Percentiles rank a stretch among this genome's conserved stretches.
Evolutionary conservation across 2,329 filamentous ascomycete species (phyloP).

Genomic region (Alternaria solani): DNA sequence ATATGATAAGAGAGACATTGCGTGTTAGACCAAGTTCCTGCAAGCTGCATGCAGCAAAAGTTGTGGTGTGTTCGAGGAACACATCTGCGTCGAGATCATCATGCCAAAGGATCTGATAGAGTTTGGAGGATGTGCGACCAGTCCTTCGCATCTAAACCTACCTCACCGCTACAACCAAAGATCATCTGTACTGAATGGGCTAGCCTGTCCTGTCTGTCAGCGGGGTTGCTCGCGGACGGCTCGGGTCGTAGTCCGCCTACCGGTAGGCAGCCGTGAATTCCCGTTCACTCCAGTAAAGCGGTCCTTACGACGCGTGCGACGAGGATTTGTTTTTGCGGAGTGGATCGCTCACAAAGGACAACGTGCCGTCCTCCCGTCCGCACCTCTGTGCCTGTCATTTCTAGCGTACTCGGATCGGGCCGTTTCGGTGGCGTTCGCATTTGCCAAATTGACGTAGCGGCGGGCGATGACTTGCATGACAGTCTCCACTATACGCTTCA

Average conservation of each 20-base stretch:
- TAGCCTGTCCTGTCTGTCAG: neutral
- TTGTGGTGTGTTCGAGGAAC: neutral
- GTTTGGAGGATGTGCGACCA: neutral
- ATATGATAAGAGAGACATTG: neutral
- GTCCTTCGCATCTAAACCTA: neutral
- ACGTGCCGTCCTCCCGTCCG: neutral
- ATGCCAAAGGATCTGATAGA: neutral
- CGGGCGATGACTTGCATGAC: neutral
- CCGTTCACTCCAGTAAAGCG: neutral
- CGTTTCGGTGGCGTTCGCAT: neutral
- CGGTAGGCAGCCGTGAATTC: neutral
- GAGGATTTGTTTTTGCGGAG: neutral
- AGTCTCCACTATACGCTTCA: neutral
- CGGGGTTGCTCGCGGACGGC: neutral
- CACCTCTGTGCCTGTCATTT: too few relatives aligned
- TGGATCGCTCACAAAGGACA: neutral
- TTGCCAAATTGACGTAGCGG: neutral
- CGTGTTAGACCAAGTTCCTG: too few relatives aligned
- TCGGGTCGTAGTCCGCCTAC: neutral
- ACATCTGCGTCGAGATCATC: neutral
- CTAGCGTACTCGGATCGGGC: neutral
- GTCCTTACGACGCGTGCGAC: neutral
- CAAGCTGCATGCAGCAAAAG: neutral
- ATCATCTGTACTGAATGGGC: neutral
- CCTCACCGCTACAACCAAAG: neutral